phyloP scores from a whole-genome alignment of 1,284 basidiomycete species.

The Fereydounia khargensis region DNA sequence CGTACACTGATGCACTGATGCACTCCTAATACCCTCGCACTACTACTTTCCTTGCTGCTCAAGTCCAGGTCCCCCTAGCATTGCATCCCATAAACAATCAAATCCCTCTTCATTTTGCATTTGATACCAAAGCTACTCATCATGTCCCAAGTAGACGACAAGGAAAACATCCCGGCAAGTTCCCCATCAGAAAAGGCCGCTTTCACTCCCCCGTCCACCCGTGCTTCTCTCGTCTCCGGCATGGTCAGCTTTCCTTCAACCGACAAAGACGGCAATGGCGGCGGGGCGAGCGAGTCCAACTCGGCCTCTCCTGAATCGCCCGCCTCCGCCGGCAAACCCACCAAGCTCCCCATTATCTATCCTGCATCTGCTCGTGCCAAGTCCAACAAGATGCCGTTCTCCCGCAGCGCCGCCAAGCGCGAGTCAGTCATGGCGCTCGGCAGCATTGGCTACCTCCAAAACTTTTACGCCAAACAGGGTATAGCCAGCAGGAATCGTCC shows the following conservation, averaged over 20 bases:
- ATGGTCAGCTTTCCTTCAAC: neutral
- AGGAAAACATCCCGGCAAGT: no score
- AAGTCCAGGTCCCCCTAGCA: no score
- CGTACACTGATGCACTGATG: no score
- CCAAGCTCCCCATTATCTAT: slow-evolving; percentile 24
- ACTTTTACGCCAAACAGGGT: slow-evolving; percentile 44
- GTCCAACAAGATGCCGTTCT: slow-evolving; percentile 41
- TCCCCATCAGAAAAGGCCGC: no score
- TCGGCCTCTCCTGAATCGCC: neutral
- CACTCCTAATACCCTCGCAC: no score
- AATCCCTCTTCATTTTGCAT: no score
- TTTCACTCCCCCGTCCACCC: no score
- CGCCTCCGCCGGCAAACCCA: neutral
- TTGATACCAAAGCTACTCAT: no score
- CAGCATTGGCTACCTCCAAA: slow-evolving; percentile 43
- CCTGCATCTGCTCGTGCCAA: slow-evolving; percentile 23
- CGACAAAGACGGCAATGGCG: neutral
- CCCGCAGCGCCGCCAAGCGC: slow-evolving; percentile 39
- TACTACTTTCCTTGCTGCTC: no score
- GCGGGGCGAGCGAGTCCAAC: neutral
- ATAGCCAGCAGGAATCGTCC: slow-evolving; percentile 33
- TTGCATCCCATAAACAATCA: no score
- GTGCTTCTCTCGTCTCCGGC: neutral
- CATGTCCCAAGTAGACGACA: no score
- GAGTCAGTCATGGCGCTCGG: slow-evolving; percentile 40